Evolutionary conservation across 345 rosid genomes (phyloP).

Genomic region (Jatropha curcas): DNA sequence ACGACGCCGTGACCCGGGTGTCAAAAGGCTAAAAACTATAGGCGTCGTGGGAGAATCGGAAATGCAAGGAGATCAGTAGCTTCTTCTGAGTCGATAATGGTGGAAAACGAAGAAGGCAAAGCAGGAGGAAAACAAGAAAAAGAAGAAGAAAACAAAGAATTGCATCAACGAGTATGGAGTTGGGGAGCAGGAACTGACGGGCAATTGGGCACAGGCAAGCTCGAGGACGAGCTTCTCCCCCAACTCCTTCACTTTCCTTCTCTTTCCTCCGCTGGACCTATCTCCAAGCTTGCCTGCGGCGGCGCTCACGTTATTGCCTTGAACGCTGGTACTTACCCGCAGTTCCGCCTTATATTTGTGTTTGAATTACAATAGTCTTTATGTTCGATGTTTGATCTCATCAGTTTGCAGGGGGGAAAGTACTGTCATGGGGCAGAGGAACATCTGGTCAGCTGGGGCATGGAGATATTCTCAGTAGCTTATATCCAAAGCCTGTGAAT

Average conservation of each 20-base stretch:
- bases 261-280: slow-evolving; percentile 42
- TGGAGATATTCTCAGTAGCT: slow-evolving; percentile 49
- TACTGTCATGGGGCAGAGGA: slow-evolving; percentile 91
- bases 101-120: not conserved
- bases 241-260: slow-evolving; percentile 57
- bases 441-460: slow-evolving; percentile 90
- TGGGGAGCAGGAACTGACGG: slow-evolving; percentile 99
- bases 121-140: not conserved
- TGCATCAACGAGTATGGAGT: slow-evolving; percentile 61
- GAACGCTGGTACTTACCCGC: slow-evolving; percentile 45
- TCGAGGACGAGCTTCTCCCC: slow-evolving; percentile 74
- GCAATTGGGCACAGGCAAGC: slow-evolving; percentile 70
- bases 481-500: slow-evolving; percentile 47
- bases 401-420: slow-evolving; percentile 54
- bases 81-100: not conserved
- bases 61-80: not conserved
- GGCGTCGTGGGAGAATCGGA: too few species aligned
- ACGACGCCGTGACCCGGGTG: too few species aligned
- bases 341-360: not conserved
- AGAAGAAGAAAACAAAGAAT: slow-evolving; percentile 3
- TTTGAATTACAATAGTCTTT: not conserved
- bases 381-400: not conserved
- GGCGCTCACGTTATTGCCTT: slow-evolving; percentile 89
- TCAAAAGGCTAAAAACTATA: too few species aligned
- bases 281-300: slow-evolving; percentile 82